Evolutionary conservation across 2,329 filamentous ascomycete species (phyloP).

Genomic region (Fusarium robinianum): DNA sequence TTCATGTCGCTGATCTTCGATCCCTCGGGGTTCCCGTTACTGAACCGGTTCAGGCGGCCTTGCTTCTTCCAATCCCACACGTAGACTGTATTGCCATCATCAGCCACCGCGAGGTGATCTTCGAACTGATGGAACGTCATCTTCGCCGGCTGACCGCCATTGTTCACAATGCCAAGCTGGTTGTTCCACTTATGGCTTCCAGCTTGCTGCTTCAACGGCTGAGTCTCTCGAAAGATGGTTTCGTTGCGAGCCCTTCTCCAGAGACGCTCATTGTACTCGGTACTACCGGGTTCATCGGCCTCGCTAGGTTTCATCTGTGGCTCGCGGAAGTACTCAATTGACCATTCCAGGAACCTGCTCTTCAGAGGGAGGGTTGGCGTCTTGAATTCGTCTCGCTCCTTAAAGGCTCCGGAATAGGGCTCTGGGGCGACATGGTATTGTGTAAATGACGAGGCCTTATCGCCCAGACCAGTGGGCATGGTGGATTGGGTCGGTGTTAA

Average conservation of each 20-base stretch:
- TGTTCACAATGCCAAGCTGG: conserved; percentile 81
- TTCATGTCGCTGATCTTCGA: conserved; percentile 93
- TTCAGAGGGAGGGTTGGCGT: conserved; percentile 72
- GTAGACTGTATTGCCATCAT: conserved; percentile 87
- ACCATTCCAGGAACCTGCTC: conserved; percentile 92
- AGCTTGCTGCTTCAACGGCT: conserved; percentile 88
- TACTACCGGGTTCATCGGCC: conserved; percentile 92
- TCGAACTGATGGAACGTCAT: conserved; percentile 99
- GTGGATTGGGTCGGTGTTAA: conserved; percentile 49
- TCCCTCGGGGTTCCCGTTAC: conserved; percentile 88
- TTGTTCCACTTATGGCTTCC: conserved; percentile 87
- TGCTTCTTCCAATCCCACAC: conserved; percentile 93
- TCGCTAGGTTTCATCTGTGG: conserved; percentile 98
- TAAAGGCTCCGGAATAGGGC: conserved; percentile 78
- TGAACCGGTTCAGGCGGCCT: conserved; percentile 78
- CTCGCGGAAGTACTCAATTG: conserved; percentile 95
- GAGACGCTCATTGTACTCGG: conserved; percentile 92
- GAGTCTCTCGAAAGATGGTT: conserved; percentile 86
- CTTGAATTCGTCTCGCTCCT: conserved; percentile 62
- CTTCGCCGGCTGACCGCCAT: conserved; percentile 84
- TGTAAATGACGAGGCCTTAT: conserved; percentile 62
- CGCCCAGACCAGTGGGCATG: conserved; percentile 74
- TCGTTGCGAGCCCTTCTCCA: conserved; percentile 95
- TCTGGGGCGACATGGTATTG: conserved; percentile 76
- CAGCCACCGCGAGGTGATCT: conserved; percentile 89